A percentile compares a stretch with the other conserved stretches of the same genome.
phyloP scores from a whole-genome alignment of 2,329 filamentous ascomycete genomes.

The Zalaria obscura region DNA sequence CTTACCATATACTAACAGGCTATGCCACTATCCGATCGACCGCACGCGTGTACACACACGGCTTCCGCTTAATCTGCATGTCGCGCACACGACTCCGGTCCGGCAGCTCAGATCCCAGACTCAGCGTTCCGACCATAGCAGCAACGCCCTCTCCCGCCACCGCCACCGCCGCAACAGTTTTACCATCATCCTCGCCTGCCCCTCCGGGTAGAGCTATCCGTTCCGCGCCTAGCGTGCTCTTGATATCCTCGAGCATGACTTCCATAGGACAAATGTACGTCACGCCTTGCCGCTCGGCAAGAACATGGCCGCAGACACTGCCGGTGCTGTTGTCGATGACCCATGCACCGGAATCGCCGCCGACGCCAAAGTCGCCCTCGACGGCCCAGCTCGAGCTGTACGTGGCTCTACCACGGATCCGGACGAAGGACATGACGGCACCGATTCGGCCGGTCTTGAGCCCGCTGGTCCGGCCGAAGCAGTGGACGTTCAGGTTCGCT shows the following conservation, averaged over 20 bases:
- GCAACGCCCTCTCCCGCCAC: too few species aligned
- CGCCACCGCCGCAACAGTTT: too few species aligned
- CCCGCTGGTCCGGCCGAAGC: slow-evolving; percentile 75
- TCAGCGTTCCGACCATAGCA: too few species aligned
- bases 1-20: too few species aligned
- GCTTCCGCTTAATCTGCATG: too few species aligned
- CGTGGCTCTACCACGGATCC: slow-evolving; percentile 70
- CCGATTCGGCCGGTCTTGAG: slow-evolving; percentile 67
- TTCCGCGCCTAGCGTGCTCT: slow-evolving; percentile 54
- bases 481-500: slow-evolving; percentile 68
- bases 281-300: slow-evolving; percentile 60
- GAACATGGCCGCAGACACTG: slow-evolving; percentile 73
- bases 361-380: slow-evolving; percentile 50
- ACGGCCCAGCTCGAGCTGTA: slow-evolving; percentile 61
- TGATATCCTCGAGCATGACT: slow-evolving; percentile 72
- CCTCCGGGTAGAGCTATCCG: slow-evolving; percentile 1
- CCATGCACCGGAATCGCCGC: slow-evolving; percentile 89
- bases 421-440: slow-evolving; percentile 66
- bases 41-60: too few species aligned
- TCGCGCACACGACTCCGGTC: too few species aligned
- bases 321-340: slow-evolving; percentile 69
- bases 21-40: too few species aligned
- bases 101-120: too few species aligned
- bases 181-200: neutral
- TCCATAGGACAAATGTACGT: slow-evolving; percentile 97